Evolutionary conservation across 1,284 basidiomycete genomes (phyloP).

Genomic region (Trichosporon coremiiforme): DNA sequence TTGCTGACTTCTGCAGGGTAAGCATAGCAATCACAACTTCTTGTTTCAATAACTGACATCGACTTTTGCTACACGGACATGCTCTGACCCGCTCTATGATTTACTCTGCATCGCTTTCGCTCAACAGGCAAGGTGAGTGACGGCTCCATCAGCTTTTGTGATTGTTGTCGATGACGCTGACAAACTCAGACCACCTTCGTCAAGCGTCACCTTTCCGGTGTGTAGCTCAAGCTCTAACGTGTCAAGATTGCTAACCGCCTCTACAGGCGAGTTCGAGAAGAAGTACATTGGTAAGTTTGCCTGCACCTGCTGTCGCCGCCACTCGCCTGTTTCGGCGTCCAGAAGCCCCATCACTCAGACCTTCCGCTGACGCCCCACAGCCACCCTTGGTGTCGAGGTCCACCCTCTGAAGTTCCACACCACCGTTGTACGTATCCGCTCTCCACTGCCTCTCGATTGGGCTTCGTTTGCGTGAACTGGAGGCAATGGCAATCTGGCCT

Average conservation of each 20-base stretch:
- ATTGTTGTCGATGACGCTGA: constrained; percentile 27
- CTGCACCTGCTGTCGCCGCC: background rate
- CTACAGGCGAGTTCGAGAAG: constrained; percentile 90
- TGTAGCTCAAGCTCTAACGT: constrained; percentile 9
- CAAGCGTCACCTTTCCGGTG: constrained; percentile 97
- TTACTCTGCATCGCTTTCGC: background rate
- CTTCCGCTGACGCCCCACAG: constrained; percentile 58
- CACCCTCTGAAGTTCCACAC: constrained; percentile 96
- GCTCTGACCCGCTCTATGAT: background rate
- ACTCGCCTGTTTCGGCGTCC: background rate
- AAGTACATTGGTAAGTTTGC: constrained; percentile 88
- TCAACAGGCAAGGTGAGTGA: constrained; percentile 38
- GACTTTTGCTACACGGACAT: background rate
- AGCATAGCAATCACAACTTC: constrained; percentile 17
- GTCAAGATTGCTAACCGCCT: constrained; percentile 22
- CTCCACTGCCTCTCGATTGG: background rate
- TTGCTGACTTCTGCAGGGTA: constrained; percentile 27
- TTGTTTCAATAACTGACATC: constrained; percentile 21
- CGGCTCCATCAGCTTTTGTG: background rate
- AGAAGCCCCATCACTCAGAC: background rate
- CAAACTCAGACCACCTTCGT: constrained; percentile 82
- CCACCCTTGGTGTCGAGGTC: constrained; percentile 98
- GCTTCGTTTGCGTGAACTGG: background rate
- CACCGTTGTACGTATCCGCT: constrained; percentile 65
- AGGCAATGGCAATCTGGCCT: background rate